These are phyloP conservation scores for Ochetophila trinervis DNA, from an alignment of 306 rosid genomes.

Conservation along the genomic window DNA sequence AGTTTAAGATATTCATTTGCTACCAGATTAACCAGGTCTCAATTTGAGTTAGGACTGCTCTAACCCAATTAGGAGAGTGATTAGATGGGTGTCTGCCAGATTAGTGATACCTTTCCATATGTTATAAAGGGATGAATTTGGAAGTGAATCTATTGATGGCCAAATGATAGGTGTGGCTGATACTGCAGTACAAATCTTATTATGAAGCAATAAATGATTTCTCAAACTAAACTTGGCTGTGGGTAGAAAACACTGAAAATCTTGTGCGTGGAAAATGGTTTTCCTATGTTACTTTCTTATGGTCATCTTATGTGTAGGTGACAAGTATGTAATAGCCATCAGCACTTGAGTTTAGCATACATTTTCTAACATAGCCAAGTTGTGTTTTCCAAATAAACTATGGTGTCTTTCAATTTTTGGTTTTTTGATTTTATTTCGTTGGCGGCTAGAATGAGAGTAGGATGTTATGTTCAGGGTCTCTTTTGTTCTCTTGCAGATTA, in stretches of 20 bases:
- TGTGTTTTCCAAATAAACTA: too few relatives aligned
- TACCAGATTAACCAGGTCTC: background rate
- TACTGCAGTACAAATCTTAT: background rate
- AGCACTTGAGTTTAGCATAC: too few relatives aligned
- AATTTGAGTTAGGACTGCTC: background rate
- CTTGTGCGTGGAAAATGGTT: background rate
- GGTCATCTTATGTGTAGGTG: background rate
- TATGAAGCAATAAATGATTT: background rate
- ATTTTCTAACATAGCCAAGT: too few relatives aligned
- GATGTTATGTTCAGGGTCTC: slow-evolving; percentile 7
- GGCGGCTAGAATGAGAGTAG: background rate
- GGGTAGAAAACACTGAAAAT: background rate
- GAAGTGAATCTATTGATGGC: too few relatives aligned
- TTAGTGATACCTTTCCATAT: too few relatives aligned
- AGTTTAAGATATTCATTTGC: background rate
- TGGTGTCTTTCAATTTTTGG: background rate
- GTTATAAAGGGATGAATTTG: too few relatives aligned
- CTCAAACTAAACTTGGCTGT: background rate
- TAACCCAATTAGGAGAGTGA: background rate
- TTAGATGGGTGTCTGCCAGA: background rate
- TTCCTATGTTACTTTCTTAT: background rate
- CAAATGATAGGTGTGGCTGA: too few relatives aligned
- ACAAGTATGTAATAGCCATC: too few relatives aligned
- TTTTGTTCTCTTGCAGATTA: slow-evolving; percentile 19
- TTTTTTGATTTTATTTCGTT: background rate